Conservation (phyloP, 148 eudicot genomes). For the Persicaria maculosa region DNA sequence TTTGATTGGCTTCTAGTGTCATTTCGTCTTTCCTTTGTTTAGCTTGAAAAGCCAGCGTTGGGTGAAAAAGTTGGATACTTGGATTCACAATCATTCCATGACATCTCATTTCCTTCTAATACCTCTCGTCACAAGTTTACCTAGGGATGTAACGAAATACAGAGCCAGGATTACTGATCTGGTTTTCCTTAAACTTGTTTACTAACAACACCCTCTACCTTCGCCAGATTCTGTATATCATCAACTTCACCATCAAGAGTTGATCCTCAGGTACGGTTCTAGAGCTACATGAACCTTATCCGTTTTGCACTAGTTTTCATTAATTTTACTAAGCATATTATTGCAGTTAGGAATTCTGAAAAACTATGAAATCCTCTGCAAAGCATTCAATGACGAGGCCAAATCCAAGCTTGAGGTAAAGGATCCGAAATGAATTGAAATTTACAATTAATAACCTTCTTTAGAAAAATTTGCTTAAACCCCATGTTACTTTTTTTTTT, state of each 20-base stretch:
- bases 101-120: too few relatives aligned
- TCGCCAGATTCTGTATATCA: slow-evolving; percentile 61
- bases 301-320: background rate
- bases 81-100: background rate
- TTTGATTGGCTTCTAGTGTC: background rate
- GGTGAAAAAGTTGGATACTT: background rate
- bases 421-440: background rate
- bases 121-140: background rate
- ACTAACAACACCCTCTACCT: background rate
- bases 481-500: too few relatives aligned
- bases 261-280: slow-evolving; percentile 45
- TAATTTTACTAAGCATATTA: background rate
- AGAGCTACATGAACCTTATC: background rate
- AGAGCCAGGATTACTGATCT: background rate
- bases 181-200: background rate
- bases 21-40: background rate
- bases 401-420: slow-evolving; percentile 29
- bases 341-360: slow-evolving; percentile 52
- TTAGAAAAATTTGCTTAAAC: too few relatives aligned
- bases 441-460: too few relatives aligned
- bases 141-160: background rate
- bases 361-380: slow-evolving; percentile 83
- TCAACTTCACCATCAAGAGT: slow-evolving; percentile 81
- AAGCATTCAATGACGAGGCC: slow-evolving; percentile 63
- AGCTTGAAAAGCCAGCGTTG: background rate